Conservation (phyloP, 2,329 filamentous ascomycete genomes). For the Aspergillus alliaceus region DNA sequence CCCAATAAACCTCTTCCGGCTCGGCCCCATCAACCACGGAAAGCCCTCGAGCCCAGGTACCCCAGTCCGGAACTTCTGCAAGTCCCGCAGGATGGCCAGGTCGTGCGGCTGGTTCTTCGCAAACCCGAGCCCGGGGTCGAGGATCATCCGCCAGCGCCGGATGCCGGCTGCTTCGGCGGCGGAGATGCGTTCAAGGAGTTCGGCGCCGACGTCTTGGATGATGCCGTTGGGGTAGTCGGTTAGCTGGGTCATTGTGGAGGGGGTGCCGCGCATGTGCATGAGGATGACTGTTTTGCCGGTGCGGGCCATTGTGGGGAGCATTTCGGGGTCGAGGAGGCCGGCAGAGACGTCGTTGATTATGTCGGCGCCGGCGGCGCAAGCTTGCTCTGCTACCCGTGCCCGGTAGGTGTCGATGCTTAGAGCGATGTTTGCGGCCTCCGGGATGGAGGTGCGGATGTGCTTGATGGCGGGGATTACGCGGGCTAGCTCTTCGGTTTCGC, state of each 20-base stretch:
- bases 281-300: constrained; percentile 77
- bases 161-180: constrained; percentile 82
- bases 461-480: constrained; percentile 79
- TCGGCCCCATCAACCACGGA: constrained; percentile 87
- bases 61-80: constrained; percentile 59
- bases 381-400: constrained; percentile 74
- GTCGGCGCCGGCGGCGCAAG: constrained; percentile 76
- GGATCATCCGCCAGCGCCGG: constrained; percentile 87
- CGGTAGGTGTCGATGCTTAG: constrained; percentile 94
- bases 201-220: constrained; percentile 62
- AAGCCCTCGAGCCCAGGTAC: constrained; percentile 54
- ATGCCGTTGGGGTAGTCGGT: constrained; percentile 70
- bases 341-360: constrained; percentile 95
- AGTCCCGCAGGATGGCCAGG: constrained; percentile 69
- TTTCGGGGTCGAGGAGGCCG: constrained; percentile 72
- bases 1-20: constrained; percentile 87
- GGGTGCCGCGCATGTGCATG: constrained; percentile 93
- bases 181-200: constrained; percentile 68
- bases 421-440: constrained; percentile 62
- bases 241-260: constrained; percentile 73
- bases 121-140: constrained; percentile 93
- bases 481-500: constrained; percentile 69
- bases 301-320: constrained; percentile 77
- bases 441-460: constrained; percentile 64
- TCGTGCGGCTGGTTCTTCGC: constrained; percentile 83